Evolutionary conservation across 208 protist species (phyloP).

Genomic region (Naegleria gruberi): DNA sequence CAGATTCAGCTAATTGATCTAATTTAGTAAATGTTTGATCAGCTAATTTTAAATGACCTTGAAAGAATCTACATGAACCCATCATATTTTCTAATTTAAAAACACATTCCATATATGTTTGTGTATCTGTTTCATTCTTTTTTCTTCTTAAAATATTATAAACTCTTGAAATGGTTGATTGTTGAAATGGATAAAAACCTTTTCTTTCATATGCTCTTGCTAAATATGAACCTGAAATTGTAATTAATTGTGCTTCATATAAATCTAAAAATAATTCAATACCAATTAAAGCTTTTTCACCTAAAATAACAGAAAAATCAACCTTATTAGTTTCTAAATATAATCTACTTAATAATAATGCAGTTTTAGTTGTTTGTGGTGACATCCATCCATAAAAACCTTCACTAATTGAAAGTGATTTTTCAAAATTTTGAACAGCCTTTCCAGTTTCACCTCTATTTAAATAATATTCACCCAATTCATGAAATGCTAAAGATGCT

Average conservation of each 20-base stretch:
- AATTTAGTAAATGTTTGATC: neutral
- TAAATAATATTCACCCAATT: neutral
- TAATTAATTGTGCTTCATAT: neutral
- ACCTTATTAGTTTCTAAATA: neutral
- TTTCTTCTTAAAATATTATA: neutral
- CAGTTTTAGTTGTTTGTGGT: neutral
- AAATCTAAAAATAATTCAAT: neutral
- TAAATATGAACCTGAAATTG: neutral
- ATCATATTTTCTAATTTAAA: constrained; percentile 7
- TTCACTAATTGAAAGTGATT: neutral
- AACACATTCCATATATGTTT: neutral
- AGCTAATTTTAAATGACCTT: neutral
- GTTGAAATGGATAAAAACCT: neutral
- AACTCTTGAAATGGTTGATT: neutral
- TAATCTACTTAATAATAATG: neutral
- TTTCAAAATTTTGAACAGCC: neutral
- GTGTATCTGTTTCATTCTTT: neutral
- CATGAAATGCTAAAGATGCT: neutral
- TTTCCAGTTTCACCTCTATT: neutral
- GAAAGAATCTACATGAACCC: neutral
- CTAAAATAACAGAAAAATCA: constrained; percentile 6
- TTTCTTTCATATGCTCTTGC: constrained; percentile 2
- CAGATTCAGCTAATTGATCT: neutral
- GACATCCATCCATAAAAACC: neutral
- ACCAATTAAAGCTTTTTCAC: neutral